Base-by-base conservation (phyloP, 768 basidiomycete species). In the Tricholoma terreum region DNA sequence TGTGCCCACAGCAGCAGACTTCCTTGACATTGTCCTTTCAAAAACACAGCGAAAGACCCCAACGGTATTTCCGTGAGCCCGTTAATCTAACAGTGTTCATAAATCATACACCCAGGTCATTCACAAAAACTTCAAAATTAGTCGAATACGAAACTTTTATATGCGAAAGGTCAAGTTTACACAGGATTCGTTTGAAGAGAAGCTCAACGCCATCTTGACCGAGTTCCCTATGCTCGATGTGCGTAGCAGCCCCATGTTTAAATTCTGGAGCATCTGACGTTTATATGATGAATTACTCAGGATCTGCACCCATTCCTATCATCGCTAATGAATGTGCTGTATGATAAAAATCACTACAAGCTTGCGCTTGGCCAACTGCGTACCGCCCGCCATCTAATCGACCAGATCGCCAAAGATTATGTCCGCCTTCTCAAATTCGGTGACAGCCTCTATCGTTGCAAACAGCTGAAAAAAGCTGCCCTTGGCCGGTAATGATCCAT, bases 91-190 rank as follows among this genome's bases (percentile, higher is more conserved):
- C 8, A 30, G 51, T 42, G 50, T 43, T 36, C 34, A 24, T 14
- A 30, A 3, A 22, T 45, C 57, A 51, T 43, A 51, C 40, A 19
- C 19, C 43, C 65, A 93, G 92, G 94, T 95, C 63, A 98, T 98
- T 70, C 97, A 98, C 76, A 98, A 97, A 81, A 98, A 98, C 80
- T 98, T 97, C 81, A 98, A 99, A 80, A 99, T 99, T 73, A 94
- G 93, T 63, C 89, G 96, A 64, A 98, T 98, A 76, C 85, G 96
- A 60, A 93, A 94, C 67, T 94, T 94, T 69, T 97, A 99, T 74
- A 98, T 98, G 96, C 87, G 96, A 71, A 99, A 99, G 74, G 96
- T 99, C 76, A 98, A 96, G 74, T 98, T 97, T 72, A 95, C 95
- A 2, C 94, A 98, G 72, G 94, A 98, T 68, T 81, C 90, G 14